phyloP scores from a whole-genome alignment of 1,139 yeast genomes.

The Wickerhamomyces sp. region DNA sequence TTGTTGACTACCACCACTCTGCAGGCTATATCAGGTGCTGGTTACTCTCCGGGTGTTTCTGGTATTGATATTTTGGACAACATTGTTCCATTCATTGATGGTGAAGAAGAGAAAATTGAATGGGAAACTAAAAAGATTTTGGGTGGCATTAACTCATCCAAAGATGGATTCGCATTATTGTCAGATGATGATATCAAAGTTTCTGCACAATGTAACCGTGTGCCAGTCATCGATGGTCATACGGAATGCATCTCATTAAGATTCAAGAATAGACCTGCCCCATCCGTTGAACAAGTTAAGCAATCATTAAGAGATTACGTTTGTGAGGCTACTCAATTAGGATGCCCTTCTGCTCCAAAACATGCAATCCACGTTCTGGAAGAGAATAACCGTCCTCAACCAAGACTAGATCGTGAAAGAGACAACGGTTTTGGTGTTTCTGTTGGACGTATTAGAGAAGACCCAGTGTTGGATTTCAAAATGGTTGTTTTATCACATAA shows the following conservation, averaged over 20 bases:
- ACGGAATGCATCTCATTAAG: constrained; percentile 89
- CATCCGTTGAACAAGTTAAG: constrained; percentile 78
- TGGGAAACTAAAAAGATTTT: constrained; percentile 97
- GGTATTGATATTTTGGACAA: constrained; percentile 94
- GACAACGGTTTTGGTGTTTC: constrained; percentile 93
- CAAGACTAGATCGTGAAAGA: constrained; percentile 94
- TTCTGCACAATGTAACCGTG: constrained; percentile 95
- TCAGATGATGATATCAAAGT: constrained; percentile 73
- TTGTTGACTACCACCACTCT: constrained; percentile 84
- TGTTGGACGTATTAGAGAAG: constrained; percentile 92
- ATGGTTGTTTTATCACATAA: constrained; percentile 96
- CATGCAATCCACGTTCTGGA: constrained; percentile 89
- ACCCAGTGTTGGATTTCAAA: constrained; percentile 88
- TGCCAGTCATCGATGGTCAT: constrained; percentile 96
- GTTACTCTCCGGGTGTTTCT: constrained; percentile 96
- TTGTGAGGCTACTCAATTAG: constrained; percentile 77
- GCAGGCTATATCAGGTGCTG: constrained; percentile 98
- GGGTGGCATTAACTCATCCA: constrained; percentile 48
- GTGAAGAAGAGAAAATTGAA: constrained; percentile 98
- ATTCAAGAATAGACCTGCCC: constrained; percentile 79
- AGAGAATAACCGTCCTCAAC: constrained; percentile 93
- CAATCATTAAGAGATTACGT: constrained; percentile 63
- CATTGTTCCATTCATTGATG: constrained; percentile 88
- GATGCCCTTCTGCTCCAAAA: constrained; percentile 90
- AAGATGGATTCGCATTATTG: constrained; percentile 58